These are phyloP conservation scores for Phytopythium delawarense DNA, from an alignment of 352 stramenopile genomes.

Conservation along the genomic window DNA sequence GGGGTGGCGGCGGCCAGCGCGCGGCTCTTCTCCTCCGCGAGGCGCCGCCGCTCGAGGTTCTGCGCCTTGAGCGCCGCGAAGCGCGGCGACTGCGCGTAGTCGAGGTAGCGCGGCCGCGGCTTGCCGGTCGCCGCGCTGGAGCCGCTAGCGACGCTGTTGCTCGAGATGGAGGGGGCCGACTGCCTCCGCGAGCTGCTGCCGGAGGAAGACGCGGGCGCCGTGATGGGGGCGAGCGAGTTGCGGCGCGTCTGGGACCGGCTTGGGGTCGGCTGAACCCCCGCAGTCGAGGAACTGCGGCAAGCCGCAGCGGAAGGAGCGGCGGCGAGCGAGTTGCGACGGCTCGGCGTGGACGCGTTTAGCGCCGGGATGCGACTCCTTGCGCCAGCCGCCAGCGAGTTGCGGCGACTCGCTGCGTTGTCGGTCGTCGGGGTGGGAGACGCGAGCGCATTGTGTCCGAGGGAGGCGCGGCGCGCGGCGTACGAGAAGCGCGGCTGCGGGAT, in stretches of 20 bases:
- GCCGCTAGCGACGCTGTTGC: neutral
- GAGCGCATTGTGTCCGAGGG: neutral
- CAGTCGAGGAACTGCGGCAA: neutral
- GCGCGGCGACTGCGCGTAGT: slow-evolving; percentile 31
- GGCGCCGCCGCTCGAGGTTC: slow-evolving; percentile 31
- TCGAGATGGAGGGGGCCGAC: neutral
- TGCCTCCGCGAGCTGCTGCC: neutral
- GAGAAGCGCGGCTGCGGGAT: slow-evolving; percentile 2
- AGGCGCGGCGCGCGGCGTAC: neutral
- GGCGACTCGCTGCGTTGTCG: neutral
- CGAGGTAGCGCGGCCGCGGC: slow-evolving; percentile 21
- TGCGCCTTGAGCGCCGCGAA: slow-evolving; percentile 29
- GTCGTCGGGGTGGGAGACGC: neutral
- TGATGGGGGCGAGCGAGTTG: neutral
- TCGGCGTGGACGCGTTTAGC: neutral
- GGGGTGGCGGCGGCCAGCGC: slow-evolving; percentile 11
- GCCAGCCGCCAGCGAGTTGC: neutral
- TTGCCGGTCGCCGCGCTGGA: neutral
- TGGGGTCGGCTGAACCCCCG: neutral
- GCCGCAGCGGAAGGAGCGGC: neutral
- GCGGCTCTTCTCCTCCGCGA: slow-evolving; percentile 27
- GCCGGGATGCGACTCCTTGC: neutral
- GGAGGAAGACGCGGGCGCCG: neutral
- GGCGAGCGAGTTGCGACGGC: neutral
- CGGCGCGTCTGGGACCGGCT: neutral